Base-by-base conservation (phyloP, 139 green algal species). In the Spirogloea muscicola region DNA sequence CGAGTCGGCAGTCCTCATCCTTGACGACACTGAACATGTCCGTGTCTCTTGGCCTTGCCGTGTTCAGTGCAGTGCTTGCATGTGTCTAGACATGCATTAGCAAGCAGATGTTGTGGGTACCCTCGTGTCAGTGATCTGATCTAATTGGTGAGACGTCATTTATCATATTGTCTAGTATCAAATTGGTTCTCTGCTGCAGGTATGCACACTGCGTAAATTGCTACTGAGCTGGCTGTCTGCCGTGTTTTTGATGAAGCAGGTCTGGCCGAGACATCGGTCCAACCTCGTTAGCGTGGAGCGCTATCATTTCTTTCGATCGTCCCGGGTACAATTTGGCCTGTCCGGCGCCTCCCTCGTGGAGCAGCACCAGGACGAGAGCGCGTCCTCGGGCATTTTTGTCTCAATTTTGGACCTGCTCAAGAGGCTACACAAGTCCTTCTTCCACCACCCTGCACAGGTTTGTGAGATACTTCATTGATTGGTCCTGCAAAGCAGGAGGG, bases 231-330 rank as follows among this genome's bases (percentile, higher is more conserved):
- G n/a, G n/a, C n/a, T n/a, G n/a, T n/a, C n/a, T n/a, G n/a, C n/a
- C n/a, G n/a, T n/a, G n/a, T n/a, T n/a, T n/a, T n/a, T n/a, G n/a
- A n/a, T n/a, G n/a, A 3, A 7, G 13, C 62, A 86, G 3, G 92
- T 97, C 67, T 97, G 92, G 92, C 88, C 92, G 4, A 51, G 81
- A 5, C 89, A 96, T 77, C 58, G 58, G 0, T 71, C 59, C 42
- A 97, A 97, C 85, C 80, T 97, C 25, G 80, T 97, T 33, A 72
- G 64, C 25, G 38, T 85, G 10, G 86, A 93, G 66, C 82, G 91
- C 2, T 97, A 97, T 85, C 85, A 96, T 59, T 97, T 88, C 83
- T 97, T 96, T 76, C 38, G 59, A 58, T 91, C 88, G 2, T 79
- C 79, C 21, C 85, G 72, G 70, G 59, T 58, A 49, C 55, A 62